Conservation (phyloP, 257 asterid genomes). For the Lithospermum erythrorhizon region DNA sequence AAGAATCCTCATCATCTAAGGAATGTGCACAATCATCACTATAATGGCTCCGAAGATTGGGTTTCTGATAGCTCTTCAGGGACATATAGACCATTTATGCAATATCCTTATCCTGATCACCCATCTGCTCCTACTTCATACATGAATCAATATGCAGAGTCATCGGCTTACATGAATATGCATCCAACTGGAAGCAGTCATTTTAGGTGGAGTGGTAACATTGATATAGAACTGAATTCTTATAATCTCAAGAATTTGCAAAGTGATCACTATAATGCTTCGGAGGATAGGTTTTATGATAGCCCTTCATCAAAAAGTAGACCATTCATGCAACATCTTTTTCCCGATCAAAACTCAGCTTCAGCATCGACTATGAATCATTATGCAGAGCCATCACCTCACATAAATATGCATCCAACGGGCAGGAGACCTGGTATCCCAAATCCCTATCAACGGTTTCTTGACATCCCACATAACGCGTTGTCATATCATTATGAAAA, state of each 20-base stretch:
- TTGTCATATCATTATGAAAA: slow-evolving; percentile 20
- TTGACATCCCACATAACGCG: slow-evolving; percentile 22
- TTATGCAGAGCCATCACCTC: background rate
- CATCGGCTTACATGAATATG: slow-evolving; percentile 30
- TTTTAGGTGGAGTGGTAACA: slow-evolving; percentile 38
- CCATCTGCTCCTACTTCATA: slow-evolving; percentile 22
- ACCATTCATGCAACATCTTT: background rate
- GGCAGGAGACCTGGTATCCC: slow-evolving; percentile 20
- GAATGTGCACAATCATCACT: slow-evolving; percentile 34
- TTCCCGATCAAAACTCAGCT: background rate
- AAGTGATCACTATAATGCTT: background rate
- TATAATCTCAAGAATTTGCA: background rate
- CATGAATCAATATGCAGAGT: slow-evolving; percentile 27
- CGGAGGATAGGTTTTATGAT: background rate
- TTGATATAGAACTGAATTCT: slow-evolving; percentile 4
- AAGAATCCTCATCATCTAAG: slow-evolving; percentile 30
- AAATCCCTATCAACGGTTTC: slow-evolving; percentile 28
- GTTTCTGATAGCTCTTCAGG: slow-evolving; percentile 27
- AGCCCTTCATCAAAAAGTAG: background rate
- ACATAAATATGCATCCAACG: background rate
- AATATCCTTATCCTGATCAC: slow-evolving; percentile 20
- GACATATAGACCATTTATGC: slow-evolving; percentile 18
- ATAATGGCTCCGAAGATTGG: slow-evolving; percentile 24
- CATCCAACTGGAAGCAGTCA: slow-evolving; percentile 29
- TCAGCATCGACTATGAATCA: background rate